phyloP scores from a whole-genome alignment of 306 rosid genomes.

The Mucuna pruriens region DNA sequence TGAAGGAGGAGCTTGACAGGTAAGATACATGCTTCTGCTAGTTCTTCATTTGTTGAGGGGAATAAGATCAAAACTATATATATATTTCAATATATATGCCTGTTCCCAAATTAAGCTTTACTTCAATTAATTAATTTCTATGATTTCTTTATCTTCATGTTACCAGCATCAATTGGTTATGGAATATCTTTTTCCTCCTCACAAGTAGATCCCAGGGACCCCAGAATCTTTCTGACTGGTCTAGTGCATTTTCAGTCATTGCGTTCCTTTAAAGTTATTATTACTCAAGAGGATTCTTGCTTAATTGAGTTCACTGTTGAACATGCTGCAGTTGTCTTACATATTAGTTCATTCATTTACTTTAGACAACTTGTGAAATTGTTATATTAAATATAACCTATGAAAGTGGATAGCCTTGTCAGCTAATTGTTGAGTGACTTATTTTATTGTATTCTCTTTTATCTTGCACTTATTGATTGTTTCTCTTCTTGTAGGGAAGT shows the following conservation, averaged over 20 bases:
- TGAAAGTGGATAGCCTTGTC: constrained; percentile 13
- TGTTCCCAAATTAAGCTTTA: background rate
- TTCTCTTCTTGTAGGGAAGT: constrained; percentile 67
- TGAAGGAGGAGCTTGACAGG: constrained; percentile 95
- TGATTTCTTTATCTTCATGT: background rate
- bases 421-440: background rate
- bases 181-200: background rate
- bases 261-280: background rate
- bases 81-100: background rate
- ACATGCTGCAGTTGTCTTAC: background rate
- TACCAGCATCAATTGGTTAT: background rate
- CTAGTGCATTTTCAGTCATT: background rate
- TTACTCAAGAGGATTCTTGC: background rate
- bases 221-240: constrained; percentile 12
- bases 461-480: background rate
- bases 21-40: constrained; percentile 36
- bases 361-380: background rate
- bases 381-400: background rate
- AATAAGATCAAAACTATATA: constrained; percentile 6
- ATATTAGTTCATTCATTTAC: constrained; percentile 14
- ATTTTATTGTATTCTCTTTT: background rate
- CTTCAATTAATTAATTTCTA: background rate
- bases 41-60: constrained; percentile 12
- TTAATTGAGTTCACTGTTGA: background rate
- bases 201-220: background rate